Conservation (phyloP, 805 yeast species). For the Komagataella populi region DNA sequence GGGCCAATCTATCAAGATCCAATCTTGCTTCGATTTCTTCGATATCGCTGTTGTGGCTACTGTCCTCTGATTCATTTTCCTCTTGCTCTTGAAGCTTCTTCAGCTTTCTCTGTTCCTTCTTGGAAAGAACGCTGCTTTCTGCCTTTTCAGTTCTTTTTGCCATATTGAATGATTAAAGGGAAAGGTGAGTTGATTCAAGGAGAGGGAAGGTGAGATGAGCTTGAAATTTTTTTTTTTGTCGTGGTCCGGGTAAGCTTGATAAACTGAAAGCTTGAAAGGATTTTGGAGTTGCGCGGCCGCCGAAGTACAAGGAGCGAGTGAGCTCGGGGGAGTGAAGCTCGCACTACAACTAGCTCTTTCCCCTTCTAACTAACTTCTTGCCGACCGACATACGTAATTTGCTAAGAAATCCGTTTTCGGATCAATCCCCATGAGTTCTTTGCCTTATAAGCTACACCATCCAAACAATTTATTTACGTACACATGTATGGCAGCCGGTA, state of each 20-base stretch:
- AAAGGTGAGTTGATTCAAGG: not conserved
- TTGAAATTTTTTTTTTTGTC: not conserved
- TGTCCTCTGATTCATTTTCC: constrained; percentile 14
- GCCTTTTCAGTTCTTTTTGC: not conserved
- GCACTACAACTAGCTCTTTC: not conserved
- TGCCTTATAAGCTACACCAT: too few relatives aligned
- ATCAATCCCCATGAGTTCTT: too few relatives aligned
- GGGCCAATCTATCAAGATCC: constrained; percentile 14
- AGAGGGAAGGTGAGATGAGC: not conserved
- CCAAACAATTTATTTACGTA: too few relatives aligned
- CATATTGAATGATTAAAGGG: not conserved
- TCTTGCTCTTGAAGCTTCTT: constrained; percentile 29
- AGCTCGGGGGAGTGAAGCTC: not conserved
- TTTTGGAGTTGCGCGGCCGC: too few relatives aligned
- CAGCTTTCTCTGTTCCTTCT: constrained; percentile 48
- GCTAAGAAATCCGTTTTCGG: too few relatives aligned
- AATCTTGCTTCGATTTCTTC: constrained; percentile 9
- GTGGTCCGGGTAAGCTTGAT: not conserved
- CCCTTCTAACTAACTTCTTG: not conserved
- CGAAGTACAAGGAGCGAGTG: too few relatives aligned
- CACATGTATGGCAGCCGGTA: too few relatives aligned
- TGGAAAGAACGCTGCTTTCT: constrained; percentile 37
- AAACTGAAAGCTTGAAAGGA: too few relatives aligned
- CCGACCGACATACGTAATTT: too few relatives aligned
- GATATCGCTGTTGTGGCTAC: constrained; percentile 16